A percentile compares a stretch with the other conserved stretches of the same genome.
Conservation (phyloP, 192 early-diverging fungal species). For the Thoreauomyces humboldtii region DNA sequence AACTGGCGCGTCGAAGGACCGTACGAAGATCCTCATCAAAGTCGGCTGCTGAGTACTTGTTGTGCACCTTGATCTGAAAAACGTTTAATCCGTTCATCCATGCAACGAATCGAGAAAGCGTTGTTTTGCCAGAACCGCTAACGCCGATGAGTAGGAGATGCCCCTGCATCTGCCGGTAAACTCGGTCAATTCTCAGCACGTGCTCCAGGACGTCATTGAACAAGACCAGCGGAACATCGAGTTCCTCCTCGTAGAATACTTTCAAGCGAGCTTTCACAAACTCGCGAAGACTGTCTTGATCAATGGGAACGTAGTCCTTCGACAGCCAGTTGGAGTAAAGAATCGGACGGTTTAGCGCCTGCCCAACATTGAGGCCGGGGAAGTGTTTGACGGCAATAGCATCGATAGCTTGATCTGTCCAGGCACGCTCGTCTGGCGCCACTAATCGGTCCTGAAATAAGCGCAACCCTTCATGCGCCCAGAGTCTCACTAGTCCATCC, state of each 20-base stretch:
- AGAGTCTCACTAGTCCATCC: slow-evolving; percentile 89
- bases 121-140: slow-evolving; percentile 97
- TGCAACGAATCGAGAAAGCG: slow-evolving; percentile 96
- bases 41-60: slow-evolving; percentile 91
- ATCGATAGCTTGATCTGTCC: slow-evolving; percentile 90
- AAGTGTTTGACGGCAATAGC: slow-evolving; percentile 82
- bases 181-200: slow-evolving; percentile 95
- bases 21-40: slow-evolving; percentile 97
- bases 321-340: slow-evolving; percentile 98
- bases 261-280: slow-evolving; percentile 91
- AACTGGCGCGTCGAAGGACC: slow-evolving; percentile 87
- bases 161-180: slow-evolving; percentile 96
- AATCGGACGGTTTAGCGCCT: slow-evolving; percentile 83
- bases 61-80: slow-evolving; percentile 98
- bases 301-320: slow-evolving; percentile 87
- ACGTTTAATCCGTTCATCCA: slow-evolving; percentile 99
- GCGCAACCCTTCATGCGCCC: slow-evolving; percentile 97
- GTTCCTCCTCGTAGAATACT: slow-evolving; percentile 99
- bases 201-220: slow-evolving; percentile 99
- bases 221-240: slow-evolving; percentile 92
- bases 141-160: slow-evolving; percentile 98
- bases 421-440: slow-evolving; percentile 75
- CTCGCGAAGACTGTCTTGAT: slow-evolving; percentile 84
- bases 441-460: slow-evolving; percentile 99
- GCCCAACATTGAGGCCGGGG: slow-evolving; percentile 69